Evolutionary conservation across 1,284 basidiomycete species (phyloP), one percentile per base, ranked within the genome.

Genomic region (Takashimella tepidaria): DNA sequence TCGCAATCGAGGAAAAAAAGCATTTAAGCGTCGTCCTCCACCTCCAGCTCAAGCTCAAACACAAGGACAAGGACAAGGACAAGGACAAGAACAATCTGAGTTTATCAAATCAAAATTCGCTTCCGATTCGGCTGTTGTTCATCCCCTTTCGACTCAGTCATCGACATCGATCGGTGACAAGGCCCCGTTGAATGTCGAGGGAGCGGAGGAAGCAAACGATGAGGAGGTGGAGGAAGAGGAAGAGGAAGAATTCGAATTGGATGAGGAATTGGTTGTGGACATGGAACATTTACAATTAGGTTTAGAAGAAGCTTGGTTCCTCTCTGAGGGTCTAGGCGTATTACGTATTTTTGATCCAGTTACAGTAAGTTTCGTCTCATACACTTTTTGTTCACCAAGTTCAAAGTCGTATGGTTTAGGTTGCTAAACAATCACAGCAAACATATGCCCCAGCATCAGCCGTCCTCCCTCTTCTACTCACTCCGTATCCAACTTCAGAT

Each of bases 271-370:
- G 24, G 71, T 79, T 3, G 81, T 84, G 53, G 84, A 93, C 60
- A 75, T 92, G 44, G 95, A 98, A 73, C 89, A 96, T 74, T 82
- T 98, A 41, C 95, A 98, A 68, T 82, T 98, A 11, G 90, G 89
- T 1, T 80, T 92, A 1, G 85, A 86, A 67, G 96, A 98, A 72
- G 88, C 93, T 0, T 95, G 95, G 73, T 98, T 98, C 76, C 79
- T 98, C 42, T 70, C 84, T 0, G 88, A 90, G 81, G 87, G 82
- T 61, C 73, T 97, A 3, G 89, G 89, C 56, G 93, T 91, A 62
- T 78, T 97, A 41, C 84, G 83, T n/a, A 77, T 97, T 6, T 67
- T 83, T 4, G 80, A 87, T 68, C 78, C 85, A 11, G 70, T 78
- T 22, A 83, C 82, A 55, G 88, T 90, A 77, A 49, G 79, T 64